Base-by-base conservation (phyloP, 78 protist genomes). In the Dictyostelium citrinum region DNA sequence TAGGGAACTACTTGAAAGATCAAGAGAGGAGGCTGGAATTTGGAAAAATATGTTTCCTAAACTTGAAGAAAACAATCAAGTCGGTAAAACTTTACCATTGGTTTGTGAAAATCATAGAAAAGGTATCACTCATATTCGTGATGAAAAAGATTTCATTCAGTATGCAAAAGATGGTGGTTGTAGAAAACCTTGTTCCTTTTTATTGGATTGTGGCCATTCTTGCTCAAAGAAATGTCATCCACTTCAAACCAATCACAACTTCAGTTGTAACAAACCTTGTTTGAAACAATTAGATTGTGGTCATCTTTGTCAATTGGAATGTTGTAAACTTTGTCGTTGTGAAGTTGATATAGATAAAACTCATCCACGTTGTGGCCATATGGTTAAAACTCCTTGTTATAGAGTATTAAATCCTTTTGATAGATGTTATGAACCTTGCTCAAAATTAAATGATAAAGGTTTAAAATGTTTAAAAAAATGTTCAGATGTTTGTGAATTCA, bases 61-160 rank as follows among this genome's bases (percentile, higher is more conserved):
- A 97, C 97, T 22, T 3, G 82, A 68, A 71, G 95, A 20, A 86
- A 97, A 7, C 60, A 97, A 31, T 97, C 98, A 6, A 71, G 82
- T 46, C 46, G 77, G 77, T 70, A 35, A 29, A 70, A 17, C 97
- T 86, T 33, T 71, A 39, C 97, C 41, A 20, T 97, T 45, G 98
- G 98, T 24, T 46, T 58, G 67, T 27, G 71, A 37, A 37, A 35
- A 37, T 84, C 80, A 31, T 27, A 86, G 35, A n/a, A n/a, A 6
- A 43, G 10, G 16, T n/a, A 70, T 33, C 9, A 75, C 79, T 2
- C 5, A 7, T 35, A 68, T 83, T 43, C 86, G 78, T 14, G 22
- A 17, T 64, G 31, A 14, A n/a, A 67, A 12, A 16, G 86, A n/a
- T 9, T 9, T n/a, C 24, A 35, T 8, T 46, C 49, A 55, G 29